These are phyloP conservation scores for Heterobasidion parviporum DNA, from an alignment of 1,284 basidiomycete genomes.

Conservation along the genomic window DNA sequence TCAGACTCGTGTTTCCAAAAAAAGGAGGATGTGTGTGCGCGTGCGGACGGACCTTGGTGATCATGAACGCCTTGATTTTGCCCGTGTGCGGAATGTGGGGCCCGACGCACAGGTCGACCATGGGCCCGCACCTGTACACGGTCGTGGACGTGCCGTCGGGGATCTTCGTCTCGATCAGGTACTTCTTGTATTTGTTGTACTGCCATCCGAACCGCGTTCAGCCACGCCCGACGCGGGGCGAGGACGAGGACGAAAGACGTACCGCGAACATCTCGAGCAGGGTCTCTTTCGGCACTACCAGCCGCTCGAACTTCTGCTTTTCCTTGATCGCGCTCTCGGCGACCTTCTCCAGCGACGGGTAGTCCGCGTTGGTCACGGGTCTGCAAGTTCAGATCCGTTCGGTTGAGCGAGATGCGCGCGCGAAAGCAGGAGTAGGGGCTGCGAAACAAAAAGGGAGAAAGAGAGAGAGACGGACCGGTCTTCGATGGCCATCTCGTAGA, in stretches of 20 bases:
- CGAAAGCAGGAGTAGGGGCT: too few relatives aligned
- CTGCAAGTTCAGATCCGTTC: constrained; percentile 24
- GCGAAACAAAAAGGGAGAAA: not conserved
- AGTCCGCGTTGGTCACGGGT: constrained; percentile 75
- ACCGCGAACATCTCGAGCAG: constrained; percentile 96
- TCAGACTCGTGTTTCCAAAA: not conserved
- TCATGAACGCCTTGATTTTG: constrained; percentile 93
- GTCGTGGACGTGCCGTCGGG: constrained; percentile 96
- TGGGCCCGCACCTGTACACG: constrained; percentile 97
- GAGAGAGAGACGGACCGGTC: constrained; percentile 41
- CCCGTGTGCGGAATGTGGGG: constrained; percentile 98
- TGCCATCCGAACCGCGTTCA: constrained; percentile 24
- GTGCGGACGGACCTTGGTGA: constrained; percentile 66
- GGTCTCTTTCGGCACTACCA: constrained; percentile 90
- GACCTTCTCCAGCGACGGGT: constrained; percentile 84
- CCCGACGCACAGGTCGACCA: constrained; percentile 96
- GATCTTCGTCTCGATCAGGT: constrained; percentile 94
- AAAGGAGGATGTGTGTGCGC: not conserved
- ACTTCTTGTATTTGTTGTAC: constrained; percentile 99
- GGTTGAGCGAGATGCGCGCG: not conserved
- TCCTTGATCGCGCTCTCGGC: constrained; percentile 89
- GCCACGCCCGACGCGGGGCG: not conserved
- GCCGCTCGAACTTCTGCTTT: constrained; percentile 94
- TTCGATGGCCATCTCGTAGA: constrained; percentile 94
- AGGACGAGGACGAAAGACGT: constrained; percentile 17